Percentiles rank a stretch among this genome's conserved stretches.
These are phyloP conservation scores for Huiozyma sinensis DNA, from an alignment of 805 yeast species.

Conservation along the genomic window DNA sequence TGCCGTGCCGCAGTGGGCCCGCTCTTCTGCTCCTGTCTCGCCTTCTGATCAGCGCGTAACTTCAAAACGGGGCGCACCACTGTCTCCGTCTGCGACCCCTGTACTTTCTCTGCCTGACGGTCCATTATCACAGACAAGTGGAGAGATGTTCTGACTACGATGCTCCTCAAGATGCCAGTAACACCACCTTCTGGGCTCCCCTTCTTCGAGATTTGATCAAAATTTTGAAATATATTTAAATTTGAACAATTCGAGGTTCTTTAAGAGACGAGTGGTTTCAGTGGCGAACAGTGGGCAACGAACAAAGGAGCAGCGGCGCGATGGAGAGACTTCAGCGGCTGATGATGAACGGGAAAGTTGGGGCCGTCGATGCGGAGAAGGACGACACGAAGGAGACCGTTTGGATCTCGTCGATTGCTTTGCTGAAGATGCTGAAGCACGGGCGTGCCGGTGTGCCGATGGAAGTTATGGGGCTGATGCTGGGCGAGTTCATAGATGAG, in stretches of 20 bases:
- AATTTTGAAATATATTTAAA: no score
- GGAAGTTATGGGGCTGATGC: slow-evolving; percentile 95
- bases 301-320: neutral
- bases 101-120: slow-evolving; percentile 1
- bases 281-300: no score
- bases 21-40: slow-evolving; percentile 1
- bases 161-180: no score
- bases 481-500: slow-evolving; percentile 96
- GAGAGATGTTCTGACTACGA: no score
- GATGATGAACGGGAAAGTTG: slow-evolving; percentile 31
- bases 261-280: no score
- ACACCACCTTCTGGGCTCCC: no score
- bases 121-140: neutral
- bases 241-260: no score
- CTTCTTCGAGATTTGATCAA: no score
- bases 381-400: slow-evolving; percentile 95
- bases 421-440: slow-evolving; percentile 92
- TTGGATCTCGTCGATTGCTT: slow-evolving; percentile 88
- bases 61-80: slow-evolving; percentile 1
- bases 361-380: slow-evolving; percentile 60
- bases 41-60: slow-evolving; percentile 6
- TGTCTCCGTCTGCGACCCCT: slow-evolving; percentile 7
- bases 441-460: slow-evolving; percentile 88
- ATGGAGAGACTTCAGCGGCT: slow-evolving; percentile 37
- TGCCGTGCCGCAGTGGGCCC: slow-evolving; percentile 25